Conservation (phyloP, 2,329 filamentous ascomycete genomes). For the Pseudophaeomoniella oleicola region DNA sequence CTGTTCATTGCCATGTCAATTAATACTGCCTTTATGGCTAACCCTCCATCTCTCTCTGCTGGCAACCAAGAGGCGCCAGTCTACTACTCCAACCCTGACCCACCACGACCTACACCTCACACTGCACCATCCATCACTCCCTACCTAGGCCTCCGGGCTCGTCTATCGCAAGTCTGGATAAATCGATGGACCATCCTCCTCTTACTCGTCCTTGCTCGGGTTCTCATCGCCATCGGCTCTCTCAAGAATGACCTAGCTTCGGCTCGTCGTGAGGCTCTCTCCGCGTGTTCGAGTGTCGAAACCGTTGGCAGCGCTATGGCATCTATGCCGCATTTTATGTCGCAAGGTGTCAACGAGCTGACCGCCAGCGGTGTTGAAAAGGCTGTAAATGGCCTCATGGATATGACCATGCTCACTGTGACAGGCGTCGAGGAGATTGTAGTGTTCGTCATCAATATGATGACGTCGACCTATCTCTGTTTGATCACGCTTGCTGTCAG, state of each 20-base stretch:
- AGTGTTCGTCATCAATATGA: constrained; percentile 81
- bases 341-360: constrained; percentile 73
- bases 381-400: constrained; percentile 64
- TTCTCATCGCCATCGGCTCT: constrained; percentile 59
- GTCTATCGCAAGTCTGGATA: constrained; percentile 91
- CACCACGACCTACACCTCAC: constrained; percentile 40
- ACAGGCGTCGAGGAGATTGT: constrained; percentile 77
- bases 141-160: constrained; percentile 77
- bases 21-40: constrained; percentile 31
- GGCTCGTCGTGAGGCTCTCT: constrained; percentile 68
- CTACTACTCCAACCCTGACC: constrained; percentile 41
- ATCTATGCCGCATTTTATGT: constrained; percentile 94
- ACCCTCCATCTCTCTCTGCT: constrained; percentile 45
- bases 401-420: constrained; percentile 62
- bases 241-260: constrained; percentile 60
- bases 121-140: constrained; percentile 64
- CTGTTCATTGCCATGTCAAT: constrained; percentile 9
- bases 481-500: constrained; percentile 72
- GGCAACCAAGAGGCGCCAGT: constrained; percentile 46
- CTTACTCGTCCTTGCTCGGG: constrained; percentile 66
- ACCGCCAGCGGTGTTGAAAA: constrained; percentile 67
- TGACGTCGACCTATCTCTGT: constrained; percentile 81
- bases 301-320: constrained; percentile 89
- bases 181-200: constrained; percentile 93
- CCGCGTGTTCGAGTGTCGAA: constrained; percentile 84